A percentile compares a stretch with the other conserved stretches of the same genome.
Conservation (phyloP, 1,139 yeast genomes). For the Schizosaccharomyces versatilis region DNA sequence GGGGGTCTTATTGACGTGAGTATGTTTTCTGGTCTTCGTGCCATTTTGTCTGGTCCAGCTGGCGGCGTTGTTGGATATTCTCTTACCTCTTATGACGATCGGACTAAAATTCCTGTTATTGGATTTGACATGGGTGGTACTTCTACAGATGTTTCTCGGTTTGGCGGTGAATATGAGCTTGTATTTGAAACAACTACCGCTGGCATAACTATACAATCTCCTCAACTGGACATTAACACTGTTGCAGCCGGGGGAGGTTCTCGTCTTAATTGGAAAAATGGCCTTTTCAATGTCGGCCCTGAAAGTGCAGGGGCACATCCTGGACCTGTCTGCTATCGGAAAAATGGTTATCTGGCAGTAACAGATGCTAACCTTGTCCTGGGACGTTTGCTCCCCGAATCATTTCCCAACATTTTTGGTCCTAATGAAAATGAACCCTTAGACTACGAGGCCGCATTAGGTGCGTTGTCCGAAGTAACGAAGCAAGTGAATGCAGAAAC, state of each 20-base stretch:
- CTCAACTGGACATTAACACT: constrained; percentile 35
- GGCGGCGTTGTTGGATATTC: constrained; percentile 41
- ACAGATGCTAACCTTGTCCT: constrained; percentile 33
- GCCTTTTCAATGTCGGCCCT: constrained; percentile 34
- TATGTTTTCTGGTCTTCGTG: constrained; percentile 30
- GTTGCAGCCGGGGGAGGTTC: constrained; percentile 44
- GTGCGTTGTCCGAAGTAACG: constrained; percentile 25
- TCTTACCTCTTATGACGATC: constrained; percentile 25
- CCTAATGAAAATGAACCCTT: constrained; percentile 29
- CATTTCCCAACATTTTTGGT: constrained; percentile 33
- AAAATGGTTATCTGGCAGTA: constrained; percentile 34
- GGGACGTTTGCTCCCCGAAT: constrained; percentile 30
- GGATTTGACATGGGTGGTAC: constrained; percentile 35
- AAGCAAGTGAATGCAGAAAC: constrained; percentile 20
- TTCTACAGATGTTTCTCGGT: constrained; percentile 34
- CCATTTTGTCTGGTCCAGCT: constrained; percentile 37
- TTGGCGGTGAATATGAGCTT: constrained; percentile 28
- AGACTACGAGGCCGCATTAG: constrained; percentile 23
- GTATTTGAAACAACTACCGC: constrained; percentile 35
- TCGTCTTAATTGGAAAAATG: constrained; percentile 28
- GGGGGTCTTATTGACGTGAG: constrained; percentile 33
- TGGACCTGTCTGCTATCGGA: constrained; percentile 36
- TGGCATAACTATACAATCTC: constrained; percentile 33
- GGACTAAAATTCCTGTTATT: constrained; percentile 22
- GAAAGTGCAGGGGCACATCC: constrained; percentile 37